A percentile compares a stretch with the other conserved stretches of the same genome.
Evolutionary conservation across 1,139 yeast species (phyloP).

Genomic region (Candida tetrigidarum): DNA sequence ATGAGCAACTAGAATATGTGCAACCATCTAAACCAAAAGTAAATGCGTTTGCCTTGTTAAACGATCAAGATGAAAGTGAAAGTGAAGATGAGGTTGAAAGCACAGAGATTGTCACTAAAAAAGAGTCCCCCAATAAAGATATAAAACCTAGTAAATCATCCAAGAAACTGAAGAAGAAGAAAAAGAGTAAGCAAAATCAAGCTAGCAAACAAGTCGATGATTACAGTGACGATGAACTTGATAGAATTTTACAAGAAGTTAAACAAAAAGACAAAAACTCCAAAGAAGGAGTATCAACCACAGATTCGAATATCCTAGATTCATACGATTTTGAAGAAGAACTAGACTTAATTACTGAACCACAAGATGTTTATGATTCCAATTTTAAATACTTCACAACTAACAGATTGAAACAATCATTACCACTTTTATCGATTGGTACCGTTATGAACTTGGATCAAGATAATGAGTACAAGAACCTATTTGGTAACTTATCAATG

Average conservation of each 20-base stretch:
- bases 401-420: constrained; percentile 38
- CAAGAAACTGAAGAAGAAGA: constrained; percentile 21
- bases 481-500: constrained; percentile 75
- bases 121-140: background rate
- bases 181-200: constrained; percentile 21
- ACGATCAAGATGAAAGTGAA: constrained; percentile 41
- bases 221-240: constrained; percentile 47
- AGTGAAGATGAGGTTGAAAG: constrained; percentile 25
- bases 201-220: constrained; percentile 21
- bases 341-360: constrained; percentile 35
- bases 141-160: constrained; percentile 10
- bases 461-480: constrained; percentile 71
- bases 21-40: constrained; percentile 23
- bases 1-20: constrained; percentile 12
- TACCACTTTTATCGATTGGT: constrained; percentile 45
- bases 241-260: constrained; percentile 40
- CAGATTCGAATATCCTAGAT: constrained; percentile 31
- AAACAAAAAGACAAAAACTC: constrained; percentile 30
- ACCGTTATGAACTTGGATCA: constrained; percentile 70
- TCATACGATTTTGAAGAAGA: constrained; percentile 37
- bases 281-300: constrained; percentile 14
- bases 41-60: constrained; percentile 60
- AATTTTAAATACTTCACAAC: constrained; percentile 51
- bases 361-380: constrained; percentile 45
- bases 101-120: background rate